Evolutionary conservation across 176 grass and related monocot genomes (phyloP).

Genomic region (Melocanna baccifera): DNA sequence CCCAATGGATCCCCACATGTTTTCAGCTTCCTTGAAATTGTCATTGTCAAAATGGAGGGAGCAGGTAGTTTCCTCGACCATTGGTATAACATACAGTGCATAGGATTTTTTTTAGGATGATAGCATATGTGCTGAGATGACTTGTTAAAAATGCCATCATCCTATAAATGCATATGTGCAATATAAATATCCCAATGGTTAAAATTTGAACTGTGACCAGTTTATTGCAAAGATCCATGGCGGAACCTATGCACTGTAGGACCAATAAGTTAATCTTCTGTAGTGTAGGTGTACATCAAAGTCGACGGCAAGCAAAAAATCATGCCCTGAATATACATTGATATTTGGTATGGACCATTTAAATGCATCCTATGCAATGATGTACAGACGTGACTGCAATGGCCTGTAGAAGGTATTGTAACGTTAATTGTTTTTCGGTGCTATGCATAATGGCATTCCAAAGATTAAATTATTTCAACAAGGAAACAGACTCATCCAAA

Average conservation of each 20-base stretch:
- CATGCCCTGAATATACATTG: not conserved
- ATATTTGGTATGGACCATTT: not conserved
- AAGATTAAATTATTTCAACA: not conserved
- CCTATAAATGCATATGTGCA: not conserved
- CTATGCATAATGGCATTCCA: not conserved
- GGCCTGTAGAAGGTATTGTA: not conserved
- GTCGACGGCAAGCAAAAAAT: not conserved
- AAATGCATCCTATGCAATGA: not conserved
- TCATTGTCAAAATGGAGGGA: conserved; percentile 67
- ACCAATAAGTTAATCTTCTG: not conserved
- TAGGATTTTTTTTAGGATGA: not conserved
- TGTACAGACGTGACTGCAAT: not conserved
- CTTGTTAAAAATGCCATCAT: not conserved
- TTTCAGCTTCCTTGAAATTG: conserved; percentile 63
- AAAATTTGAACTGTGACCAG: not conserved
- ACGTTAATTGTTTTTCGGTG: not conserved
- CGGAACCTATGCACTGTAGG: not conserved
- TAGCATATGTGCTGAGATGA: not conserved
- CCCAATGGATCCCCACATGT: conserved; percentile 60
- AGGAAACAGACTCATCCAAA: not conserved
- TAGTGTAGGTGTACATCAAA: not conserved
- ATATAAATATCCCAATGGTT: not conserved
- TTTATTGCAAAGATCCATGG: not conserved
- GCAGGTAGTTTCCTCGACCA: conserved; percentile 40
- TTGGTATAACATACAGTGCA: not conserved